Percentiles rank a stretch among this genome's conserved stretches.
phyloP scores from a whole-genome alignment of 371 early-diverging fungal genomes.

The Saksenaea oblongispora region DNA sequence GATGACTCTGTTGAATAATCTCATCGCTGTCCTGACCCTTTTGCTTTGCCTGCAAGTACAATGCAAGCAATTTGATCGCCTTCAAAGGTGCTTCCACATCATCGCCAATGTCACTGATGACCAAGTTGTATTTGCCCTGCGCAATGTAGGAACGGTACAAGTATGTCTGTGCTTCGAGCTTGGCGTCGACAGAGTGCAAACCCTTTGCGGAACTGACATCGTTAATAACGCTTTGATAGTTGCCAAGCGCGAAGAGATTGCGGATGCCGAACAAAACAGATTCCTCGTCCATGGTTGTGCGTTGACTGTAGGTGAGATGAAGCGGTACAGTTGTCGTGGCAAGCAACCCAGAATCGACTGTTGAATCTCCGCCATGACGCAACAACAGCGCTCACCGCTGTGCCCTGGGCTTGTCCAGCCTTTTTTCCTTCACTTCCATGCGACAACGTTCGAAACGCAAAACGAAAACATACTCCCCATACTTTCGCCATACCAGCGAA shows the following conservation, averaged over 20 bases:
- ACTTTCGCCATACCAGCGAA: neutral
- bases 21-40: slow-evolving; percentile 27
- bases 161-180: slow-evolving; percentile 56
- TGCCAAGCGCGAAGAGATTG: slow-evolving; percentile 71
- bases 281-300: slow-evolving; percentile 46
- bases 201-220: slow-evolving; percentile 55
- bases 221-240: slow-evolving; percentile 71
- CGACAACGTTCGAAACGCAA: neutral
- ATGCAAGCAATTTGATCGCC: slow-evolving; percentile 62
- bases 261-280: slow-evolving; percentile 68
- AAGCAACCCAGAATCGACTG: too few species aligned
- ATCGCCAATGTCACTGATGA: slow-evolving; percentile 55
- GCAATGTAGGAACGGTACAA: slow-evolving; percentile 71
- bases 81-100: slow-evolving; percentile 47
- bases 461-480: neutral
- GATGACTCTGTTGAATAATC: slow-evolving; percentile 37
- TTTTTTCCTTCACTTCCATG: neutral
- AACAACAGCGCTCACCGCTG: too few species aligned
- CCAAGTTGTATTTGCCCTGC: slow-evolving; percentile 64
- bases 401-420: too few species aligned
- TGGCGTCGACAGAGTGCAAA: slow-evolving; percentile 47
- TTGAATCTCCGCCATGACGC: too few species aligned
- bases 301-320: slow-evolving; percentile 7
- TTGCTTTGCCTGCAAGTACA: slow-evolving; percentile 46
- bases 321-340: too few species aligned